Base-by-base conservation (phyloP, 495 filamentous ascomycete species). In the Aspergillus avenaceus region DNA sequence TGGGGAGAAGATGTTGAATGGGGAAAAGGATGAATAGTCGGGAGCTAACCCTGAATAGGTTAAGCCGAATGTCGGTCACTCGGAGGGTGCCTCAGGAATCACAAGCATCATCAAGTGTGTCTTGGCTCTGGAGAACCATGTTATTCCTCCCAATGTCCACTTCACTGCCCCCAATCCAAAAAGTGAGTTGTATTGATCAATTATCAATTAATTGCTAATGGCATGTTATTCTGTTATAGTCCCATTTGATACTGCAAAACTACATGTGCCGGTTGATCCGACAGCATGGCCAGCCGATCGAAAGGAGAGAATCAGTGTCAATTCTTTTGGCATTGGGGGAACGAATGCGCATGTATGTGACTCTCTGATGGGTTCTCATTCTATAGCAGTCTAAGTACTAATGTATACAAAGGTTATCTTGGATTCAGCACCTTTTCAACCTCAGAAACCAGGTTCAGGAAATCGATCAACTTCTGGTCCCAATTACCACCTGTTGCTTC, bases 71-170 rank as follows among this genome's bases (percentile, higher is more conserved):
- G 58, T 78, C 49, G 77, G 79, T 1, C 79, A 80, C 50, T 46
- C 54, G 11, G 77, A 77, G 52, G 79, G 67, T 8, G 67, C 73
- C 5, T 74, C 74, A 4, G 81, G 78, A 5, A 41, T 83, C 40
- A 79, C 81, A 3, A 76, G 75, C 4, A 19, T 84, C 0, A 59
- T 86, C 2, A 84, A 84, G 60, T 70, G 72, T 1, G 64, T 75
- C 1, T 54, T 78, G 22, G 67, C 75, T 19, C 64, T 86, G 47
- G 70, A 75, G 47, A 64, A 80, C 40, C 50, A 49, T 9, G 47
- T 58, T 0, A 68, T 82, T 9, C 74, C 76, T 0, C 78, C 81
- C 0, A 86, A 82, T 47, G 38, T 55, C 23, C 27, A 59, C 14
- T 55, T 59, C 41, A 18, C 13, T 2, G 42, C 23, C 5, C 48